Evolutionary conservation across 75 land plant genomes (phyloP).

Genomic region (Selaginella tamariscina): DNA sequence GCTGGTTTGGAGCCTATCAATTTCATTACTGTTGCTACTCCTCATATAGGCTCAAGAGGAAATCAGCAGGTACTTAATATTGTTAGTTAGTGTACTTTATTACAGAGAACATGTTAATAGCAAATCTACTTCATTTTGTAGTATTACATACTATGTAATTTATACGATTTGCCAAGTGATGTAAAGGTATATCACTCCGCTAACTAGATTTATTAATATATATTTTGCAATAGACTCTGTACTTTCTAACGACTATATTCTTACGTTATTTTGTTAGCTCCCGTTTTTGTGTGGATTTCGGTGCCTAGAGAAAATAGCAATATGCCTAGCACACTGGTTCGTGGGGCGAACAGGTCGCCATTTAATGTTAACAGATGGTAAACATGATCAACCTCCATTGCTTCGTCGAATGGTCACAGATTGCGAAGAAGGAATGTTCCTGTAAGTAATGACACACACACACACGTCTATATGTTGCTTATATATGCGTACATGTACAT

Average conservation of each 20-base stretch:
- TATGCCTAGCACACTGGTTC: conserved; percentile 43
- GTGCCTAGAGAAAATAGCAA: conserved; percentile 54
- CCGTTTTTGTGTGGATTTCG: conserved; percentile 75
- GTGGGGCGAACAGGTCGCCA: conserved; percentile 78
- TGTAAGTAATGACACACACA: conserved; percentile 29
- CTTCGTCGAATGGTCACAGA: conserved; percentile 64
- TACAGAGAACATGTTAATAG: background rate
- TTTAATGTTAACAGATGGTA: conserved; percentile 66
- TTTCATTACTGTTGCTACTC: conserved; percentile 86
- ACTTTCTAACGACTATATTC: too few relatives aligned
- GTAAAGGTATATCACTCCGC: too few relatives aligned
- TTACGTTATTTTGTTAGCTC: conserved; percentile 31
- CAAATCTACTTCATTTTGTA: too few relatives aligned
- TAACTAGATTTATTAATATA: too few relatives aligned
- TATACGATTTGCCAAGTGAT: too few relatives aligned
- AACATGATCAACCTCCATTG: conserved; percentile 50
- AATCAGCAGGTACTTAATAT: conserved; percentile 47
- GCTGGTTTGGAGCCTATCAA: conserved; percentile 76
- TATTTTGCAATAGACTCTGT: too few relatives aligned
- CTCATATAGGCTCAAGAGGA: conserved; percentile 79
- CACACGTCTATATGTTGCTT: background rate
- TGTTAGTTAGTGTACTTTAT: background rate
- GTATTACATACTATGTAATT: too few relatives aligned
- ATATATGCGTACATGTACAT: background rate
- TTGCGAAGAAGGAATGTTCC: conserved; percentile 42